A percentile compares a stretch with the other conserved stretches of the same genome.
These are phyloP conservation scores for Penicillium robsamsonii DNA, from an alignment of 495 filamentous ascomycete genomes.

Conservation along the genomic window DNA sequence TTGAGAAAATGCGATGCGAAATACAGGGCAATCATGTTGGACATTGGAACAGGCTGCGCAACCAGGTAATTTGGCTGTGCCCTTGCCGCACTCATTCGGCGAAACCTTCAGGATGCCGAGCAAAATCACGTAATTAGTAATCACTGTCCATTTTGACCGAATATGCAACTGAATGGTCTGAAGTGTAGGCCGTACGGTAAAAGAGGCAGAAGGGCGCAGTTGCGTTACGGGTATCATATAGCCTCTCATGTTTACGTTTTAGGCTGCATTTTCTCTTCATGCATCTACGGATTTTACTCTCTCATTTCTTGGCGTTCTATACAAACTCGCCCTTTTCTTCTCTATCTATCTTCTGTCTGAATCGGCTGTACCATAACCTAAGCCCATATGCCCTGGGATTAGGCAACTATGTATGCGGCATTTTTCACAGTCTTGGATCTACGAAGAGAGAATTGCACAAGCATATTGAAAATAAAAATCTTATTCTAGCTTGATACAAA, in stretches of 20 bases:
- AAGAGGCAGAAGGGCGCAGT: neutral
- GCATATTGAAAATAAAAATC: neutral
- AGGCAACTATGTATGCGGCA: neutral
- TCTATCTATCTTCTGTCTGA: neutral
- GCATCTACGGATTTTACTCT: neutral
- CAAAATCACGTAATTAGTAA: neutral
- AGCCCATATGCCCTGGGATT: no score
- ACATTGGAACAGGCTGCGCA: no score
- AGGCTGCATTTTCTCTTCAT: neutral
- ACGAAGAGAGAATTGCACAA: neutral
- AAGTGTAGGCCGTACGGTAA: neutral
- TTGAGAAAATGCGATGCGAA: neutral
- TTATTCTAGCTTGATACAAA: neutral
- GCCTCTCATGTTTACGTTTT: neutral
- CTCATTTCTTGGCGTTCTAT: neutral
- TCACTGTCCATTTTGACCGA: neutral
- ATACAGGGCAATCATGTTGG: neutral
- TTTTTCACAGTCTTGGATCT: neutral
- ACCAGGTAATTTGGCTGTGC: no score
- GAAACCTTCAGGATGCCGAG: neutral
- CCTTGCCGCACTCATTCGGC: neutral
- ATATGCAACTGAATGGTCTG: neutral
- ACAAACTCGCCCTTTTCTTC: neutral
- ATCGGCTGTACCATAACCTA: no score
- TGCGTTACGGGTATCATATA: neutral